Conservation (phyloP, 768 basidiomycete genomes). For the Phanerochaete carnosa region DNA sequence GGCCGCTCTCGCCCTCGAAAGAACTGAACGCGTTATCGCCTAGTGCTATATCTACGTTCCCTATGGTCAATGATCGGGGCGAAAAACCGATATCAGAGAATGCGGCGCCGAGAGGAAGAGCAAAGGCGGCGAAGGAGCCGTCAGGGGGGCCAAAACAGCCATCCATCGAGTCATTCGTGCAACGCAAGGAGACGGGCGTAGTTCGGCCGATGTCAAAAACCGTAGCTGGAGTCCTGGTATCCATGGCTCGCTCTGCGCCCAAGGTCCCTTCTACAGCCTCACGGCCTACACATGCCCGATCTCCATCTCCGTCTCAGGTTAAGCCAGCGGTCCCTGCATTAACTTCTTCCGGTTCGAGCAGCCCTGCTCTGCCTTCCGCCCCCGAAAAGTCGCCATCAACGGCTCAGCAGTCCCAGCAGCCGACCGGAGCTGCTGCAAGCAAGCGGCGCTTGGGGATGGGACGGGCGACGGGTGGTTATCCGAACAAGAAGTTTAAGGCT, state of each 20-base stretch:
- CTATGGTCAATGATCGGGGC: neutral
- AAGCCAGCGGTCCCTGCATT: neutral
- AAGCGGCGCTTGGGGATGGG: slow-evolving; percentile 69
- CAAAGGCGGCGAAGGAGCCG: neutral
- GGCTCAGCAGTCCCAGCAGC: neutral
- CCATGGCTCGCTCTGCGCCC: neutral
- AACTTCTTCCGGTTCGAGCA: neutral
- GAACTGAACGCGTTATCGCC: neutral
- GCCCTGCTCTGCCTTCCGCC: neutral
- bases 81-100: neutral
- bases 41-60: neutral
- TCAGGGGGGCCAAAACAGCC: neutral
- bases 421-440: slow-evolving; percentile 22
- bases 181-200: neutral
- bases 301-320: neutral
- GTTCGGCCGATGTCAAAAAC: neutral
- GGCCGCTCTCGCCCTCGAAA: neutral
- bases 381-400: neutral
- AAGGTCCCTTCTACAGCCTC: neutral
- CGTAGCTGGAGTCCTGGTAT: too few species aligned
- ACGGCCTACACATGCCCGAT: too few species aligned
- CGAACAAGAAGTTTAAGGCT: slow-evolving; percentile 72
- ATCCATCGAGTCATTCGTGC: neutral
- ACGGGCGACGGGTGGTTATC: slow-evolving; percentile 43
- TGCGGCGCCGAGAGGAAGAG: neutral